Evolutionary conservation across 2,329 filamentous ascomycete genomes (phyloP).

Genomic region (Chalara sp.): DNA sequence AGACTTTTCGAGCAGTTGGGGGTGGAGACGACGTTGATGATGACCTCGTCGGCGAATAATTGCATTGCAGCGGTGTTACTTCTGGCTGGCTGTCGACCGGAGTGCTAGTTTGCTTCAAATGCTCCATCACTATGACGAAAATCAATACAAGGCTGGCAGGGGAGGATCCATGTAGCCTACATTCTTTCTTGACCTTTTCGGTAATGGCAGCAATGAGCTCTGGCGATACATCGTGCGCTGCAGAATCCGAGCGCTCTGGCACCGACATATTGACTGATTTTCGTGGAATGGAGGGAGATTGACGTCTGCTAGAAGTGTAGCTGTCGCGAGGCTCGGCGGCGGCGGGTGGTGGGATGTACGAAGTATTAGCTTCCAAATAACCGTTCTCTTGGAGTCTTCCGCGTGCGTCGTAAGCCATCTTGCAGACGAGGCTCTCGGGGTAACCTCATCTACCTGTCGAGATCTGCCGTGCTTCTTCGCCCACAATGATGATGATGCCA

Average conservation of each 20-base stretch:
- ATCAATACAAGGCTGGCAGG: constrained; percentile 12
- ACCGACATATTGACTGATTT: constrained; percentile 1
- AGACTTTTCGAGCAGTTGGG: constrained; percentile 32
- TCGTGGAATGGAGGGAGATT: constrained; percentile 11
- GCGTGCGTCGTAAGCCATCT: constrained; percentile 21
- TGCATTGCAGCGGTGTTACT: constrained; percentile 25
- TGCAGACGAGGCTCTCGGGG: constrained; percentile 17
- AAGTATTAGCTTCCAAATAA: neutral
- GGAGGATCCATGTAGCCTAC: constrained; percentile 32
- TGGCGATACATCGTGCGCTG: constrained; percentile 40
- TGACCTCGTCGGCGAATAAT: constrained; percentile 30
- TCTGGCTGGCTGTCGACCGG: constrained; percentile 22
- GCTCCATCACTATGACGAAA: constrained; percentile 25
- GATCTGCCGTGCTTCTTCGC: neutral
- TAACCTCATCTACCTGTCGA: constrained; percentile 13
- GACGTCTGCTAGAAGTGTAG: constrained; percentile 5
- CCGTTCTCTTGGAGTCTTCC: constrained; percentile 14
- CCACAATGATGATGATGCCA: neutral
- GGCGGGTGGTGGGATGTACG: constrained; percentile 6
- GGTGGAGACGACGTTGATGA: constrained; percentile 41
- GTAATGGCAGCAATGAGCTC: constrained; percentile 56
- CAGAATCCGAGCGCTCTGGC: neutral
- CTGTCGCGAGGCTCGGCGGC: constrained; percentile 18
- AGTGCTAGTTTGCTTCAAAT: constrained; percentile 26
- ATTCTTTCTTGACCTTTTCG: constrained; percentile 48